Conservation (phyloP, 1,284 basidiomycete species). For the Leccinum subfulvum region DNA sequence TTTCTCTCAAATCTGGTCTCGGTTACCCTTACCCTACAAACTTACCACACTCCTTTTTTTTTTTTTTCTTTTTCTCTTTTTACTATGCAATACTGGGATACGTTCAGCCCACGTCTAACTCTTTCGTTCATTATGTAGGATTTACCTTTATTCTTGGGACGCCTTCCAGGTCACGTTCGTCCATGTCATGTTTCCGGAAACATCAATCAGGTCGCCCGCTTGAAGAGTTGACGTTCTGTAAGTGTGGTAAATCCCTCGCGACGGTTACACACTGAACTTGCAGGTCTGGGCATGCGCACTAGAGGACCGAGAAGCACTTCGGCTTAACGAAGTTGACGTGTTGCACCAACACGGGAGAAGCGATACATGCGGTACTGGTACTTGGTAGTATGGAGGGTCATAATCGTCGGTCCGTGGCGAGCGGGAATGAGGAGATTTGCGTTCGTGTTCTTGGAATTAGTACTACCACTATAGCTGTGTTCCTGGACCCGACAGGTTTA, state of each 20-base stretch:
- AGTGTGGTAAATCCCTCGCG: too few species aligned
- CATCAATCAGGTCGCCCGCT: too few species aligned
- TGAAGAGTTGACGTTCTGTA: too few species aligned
- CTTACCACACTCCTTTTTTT: constrained; percentile 19
- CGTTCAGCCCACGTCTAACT: constrained; percentile 23
- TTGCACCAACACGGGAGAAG: background rate
- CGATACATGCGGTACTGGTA: background rate
- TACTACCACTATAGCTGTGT: too few species aligned
- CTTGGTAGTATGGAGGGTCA: background rate
- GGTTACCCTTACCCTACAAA: constrained; percentile 12
- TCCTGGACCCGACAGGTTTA: too few species aligned
- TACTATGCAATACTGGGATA: constrained; percentile 16
- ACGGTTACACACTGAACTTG: too few species aligned
- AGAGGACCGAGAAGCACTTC: background rate
- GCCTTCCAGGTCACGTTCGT: too few species aligned
- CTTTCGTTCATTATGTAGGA: constrained; percentile 26
- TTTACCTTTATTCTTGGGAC: background rate
- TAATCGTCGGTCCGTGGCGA: background rate
- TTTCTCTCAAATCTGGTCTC: background rate
- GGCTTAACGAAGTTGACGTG: background rate
- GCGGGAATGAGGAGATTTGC: background rate
- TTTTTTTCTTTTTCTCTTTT: constrained; percentile 5
- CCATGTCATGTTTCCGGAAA: too few species aligned
- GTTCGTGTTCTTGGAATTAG: too few species aligned
- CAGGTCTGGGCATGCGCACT: too few species aligned